Evolutionary conservation across 2,329 filamentous ascomycete genomes (phyloP), one percentile per base, ranked within the genome.

Genomic region (Pseudodiploospora longispora): DNA sequence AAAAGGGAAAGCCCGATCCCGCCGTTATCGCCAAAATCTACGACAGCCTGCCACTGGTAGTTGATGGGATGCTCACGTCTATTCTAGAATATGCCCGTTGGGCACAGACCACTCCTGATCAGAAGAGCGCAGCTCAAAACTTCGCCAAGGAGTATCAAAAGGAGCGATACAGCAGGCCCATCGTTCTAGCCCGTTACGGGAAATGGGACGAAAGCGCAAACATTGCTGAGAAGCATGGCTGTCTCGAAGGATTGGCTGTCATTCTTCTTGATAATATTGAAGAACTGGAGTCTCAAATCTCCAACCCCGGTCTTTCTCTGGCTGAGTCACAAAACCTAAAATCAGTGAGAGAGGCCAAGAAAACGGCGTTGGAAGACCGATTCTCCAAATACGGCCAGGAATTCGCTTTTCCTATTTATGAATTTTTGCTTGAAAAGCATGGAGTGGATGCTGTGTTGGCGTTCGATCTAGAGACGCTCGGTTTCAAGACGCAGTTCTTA

Each of bases 401-500:
- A 1, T 89, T 85, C 61, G 82, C 84, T 4, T 82, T 82, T 53
- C 85, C 87, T 1, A 85, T 88, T 49, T 97, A 95, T 61, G 78
- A 86, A 46, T 82, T 83, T 50, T 74, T 91, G 43, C 82, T 96
- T 42, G 71, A 77, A 31, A 75, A 78, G 54, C 76, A 78, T 44
- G 76, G 84, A 38, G 72, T 86, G 36, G 73, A 80, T 52, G 72
- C 76, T 2, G 72, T 96, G 29, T 73, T 98, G 42, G 75, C 82
- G 54, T 86, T 86, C 47, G 72, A 82, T 28, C 68, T 80, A 44
- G 85, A 90, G 55, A 80, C 81, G 52, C 67, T 77, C 41, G 68
- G 69, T n/a, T 83, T 81, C 56, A 76, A 95, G 44, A 95, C 88
- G 1, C 73, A 74, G 41, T 98, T 89, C 56, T 72, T 98, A 39